Base-by-base conservation (phyloP, 441 rosid genomes). In the Kokia cookei region DNA sequence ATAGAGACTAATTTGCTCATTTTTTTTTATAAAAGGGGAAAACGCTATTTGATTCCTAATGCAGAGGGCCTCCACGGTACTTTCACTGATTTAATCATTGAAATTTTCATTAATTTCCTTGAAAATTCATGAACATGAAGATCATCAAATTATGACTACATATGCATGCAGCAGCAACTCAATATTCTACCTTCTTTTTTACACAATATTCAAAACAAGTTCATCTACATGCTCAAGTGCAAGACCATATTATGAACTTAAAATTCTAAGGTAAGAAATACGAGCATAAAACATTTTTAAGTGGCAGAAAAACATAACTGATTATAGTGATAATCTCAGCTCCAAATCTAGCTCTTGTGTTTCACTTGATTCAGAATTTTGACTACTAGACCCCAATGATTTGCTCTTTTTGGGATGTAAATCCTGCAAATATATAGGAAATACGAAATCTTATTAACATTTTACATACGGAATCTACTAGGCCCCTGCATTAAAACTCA, bases 331-430 rank as follows among this genome's bases (percentile, higher is more conserved):
- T 73, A 95, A 73, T 83, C 93, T 87, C 53, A 95, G 89, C 86
- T 95, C 99, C 91, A 95, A 89, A 81, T 95, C 99, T 55, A 86
- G 78, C 82, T 91, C 95, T 82, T 92, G 89, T 51, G 78, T 82
- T 40, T 91, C 97, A 70, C 82, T 89, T 63, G 93, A 85, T 77
- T 89, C 98, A 2, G 91, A 86, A 71, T 85, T 85, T 68, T 81
- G 92, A 82, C 90, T 89, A 83, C 84, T 87, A 3, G 96, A 94
- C 45, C 91, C 88, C 86, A 78, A 65, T 4, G 96, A 92, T 65
- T 84, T 86, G 79, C 75, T 86, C 78, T 71, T 86, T 75, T 71
- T 79, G 57, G 73, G 73, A 37, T 65, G 81, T 72, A 81, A 74
- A 70, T 86, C 96, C 93, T 84, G 62, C 15, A 62, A 26, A 1